phyloP scores from a whole-genome alignment of 805 yeast genomes.

The Pichia membranifaciens region DNA sequence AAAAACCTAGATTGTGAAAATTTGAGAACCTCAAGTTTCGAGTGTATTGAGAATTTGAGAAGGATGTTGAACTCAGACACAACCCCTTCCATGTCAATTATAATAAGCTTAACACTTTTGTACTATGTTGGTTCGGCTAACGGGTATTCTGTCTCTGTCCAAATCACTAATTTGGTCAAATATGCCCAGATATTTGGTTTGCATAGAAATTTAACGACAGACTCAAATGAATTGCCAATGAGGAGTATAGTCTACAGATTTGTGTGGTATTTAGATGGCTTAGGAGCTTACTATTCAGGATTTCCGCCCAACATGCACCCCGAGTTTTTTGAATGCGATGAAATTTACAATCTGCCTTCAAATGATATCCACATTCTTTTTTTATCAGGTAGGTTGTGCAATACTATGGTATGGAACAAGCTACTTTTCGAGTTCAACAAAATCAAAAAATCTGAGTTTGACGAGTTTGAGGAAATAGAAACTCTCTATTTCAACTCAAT shows the following conservation, averaged over 20 bases:
- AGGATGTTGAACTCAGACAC: slow-evolving; percentile 14
- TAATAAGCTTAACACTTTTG: slow-evolving; percentile 16
- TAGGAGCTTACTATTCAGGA: slow-evolving; percentile 21
- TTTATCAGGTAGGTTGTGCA: slow-evolving; percentile 16
- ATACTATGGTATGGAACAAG: slow-evolving; percentile 16
- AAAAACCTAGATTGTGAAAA: slow-evolving; percentile 6
- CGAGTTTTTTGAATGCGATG: slow-evolving; percentile 16
- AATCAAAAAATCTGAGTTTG: slow-evolving; percentile 9
- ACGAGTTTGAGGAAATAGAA: slow-evolving; percentile 10
- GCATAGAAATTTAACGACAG: slow-evolving; percentile 16
- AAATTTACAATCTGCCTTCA: slow-evolving; percentile 13
- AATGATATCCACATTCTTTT: slow-evolving; percentile 14
- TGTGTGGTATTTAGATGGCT: slow-evolving; percentile 19
- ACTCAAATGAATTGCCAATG: slow-evolving; percentile 11
- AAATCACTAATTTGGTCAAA: slow-evolving; percentile 15
- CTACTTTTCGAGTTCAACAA: slow-evolving; percentile 18
- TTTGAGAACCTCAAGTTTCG: slow-evolving; percentile 15
- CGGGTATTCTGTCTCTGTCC: slow-evolving; percentile 15
- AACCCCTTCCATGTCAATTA: slow-evolving; percentile 20
- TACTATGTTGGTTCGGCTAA: slow-evolving; percentile 21
- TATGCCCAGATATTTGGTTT: slow-evolving; percentile 19
- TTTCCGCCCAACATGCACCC: slow-evolving; percentile 18
- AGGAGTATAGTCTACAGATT: slow-evolving; percentile 20
- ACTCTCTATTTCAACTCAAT: slow-evolving; percentile 9
- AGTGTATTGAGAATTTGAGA: slow-evolving; percentile 19